These are phyloP conservation scores for Melanopsichium pennsylvanicum DNA, from an alignment of 1,284 basidiomycete genomes.

Conservation along the genomic window DNA sequence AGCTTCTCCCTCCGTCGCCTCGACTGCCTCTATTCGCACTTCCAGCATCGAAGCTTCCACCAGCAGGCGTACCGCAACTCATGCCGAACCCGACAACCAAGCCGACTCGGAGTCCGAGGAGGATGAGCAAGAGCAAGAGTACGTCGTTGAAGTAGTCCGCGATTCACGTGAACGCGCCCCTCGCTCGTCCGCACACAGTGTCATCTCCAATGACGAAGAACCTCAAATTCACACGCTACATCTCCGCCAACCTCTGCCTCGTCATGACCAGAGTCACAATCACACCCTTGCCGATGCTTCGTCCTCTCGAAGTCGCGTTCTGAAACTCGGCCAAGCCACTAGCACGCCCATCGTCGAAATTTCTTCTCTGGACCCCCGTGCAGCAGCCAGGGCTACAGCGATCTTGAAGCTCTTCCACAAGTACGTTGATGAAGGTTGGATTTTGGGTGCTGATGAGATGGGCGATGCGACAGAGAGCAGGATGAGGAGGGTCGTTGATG, in stretches of 20 bases:
- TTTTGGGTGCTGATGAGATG: conserved; percentile 16
- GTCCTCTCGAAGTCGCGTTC: conserved; percentile 41
- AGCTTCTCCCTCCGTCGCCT: conserved; percentile 4
- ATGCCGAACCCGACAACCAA: not conserved
- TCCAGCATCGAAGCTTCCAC: not conserved
- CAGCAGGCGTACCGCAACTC: not conserved
- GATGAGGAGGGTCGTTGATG: conserved; percentile 35
- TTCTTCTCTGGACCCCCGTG: conserved; percentile 50
- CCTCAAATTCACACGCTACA: conserved; percentile 37
- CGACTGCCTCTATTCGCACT: not conserved
- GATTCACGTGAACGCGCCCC: conserved; percentile 34
- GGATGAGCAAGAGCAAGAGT: conserved; percentile 6
- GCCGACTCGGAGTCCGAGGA: conserved; percentile 1
- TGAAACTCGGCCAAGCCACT: conserved; percentile 47
- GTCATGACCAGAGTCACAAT: not conserved
- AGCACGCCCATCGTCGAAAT: conserved; percentile 58
- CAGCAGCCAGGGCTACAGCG: conserved; percentile 57
- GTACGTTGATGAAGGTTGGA: conserved; percentile 58
- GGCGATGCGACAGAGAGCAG: conserved; percentile 19
- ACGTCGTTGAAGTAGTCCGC: conserved; percentile 18
- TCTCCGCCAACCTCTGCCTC: conserved; percentile 20
- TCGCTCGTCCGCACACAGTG: conserved; percentile 1
- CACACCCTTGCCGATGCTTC: conserved; percentile 18
- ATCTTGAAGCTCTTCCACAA: conserved; percentile 59
- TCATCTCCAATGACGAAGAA: conserved; percentile 5